Base-by-base conservation (phyloP, 1,284 basidiomycete species). In the Flammula alnicola region DNA sequence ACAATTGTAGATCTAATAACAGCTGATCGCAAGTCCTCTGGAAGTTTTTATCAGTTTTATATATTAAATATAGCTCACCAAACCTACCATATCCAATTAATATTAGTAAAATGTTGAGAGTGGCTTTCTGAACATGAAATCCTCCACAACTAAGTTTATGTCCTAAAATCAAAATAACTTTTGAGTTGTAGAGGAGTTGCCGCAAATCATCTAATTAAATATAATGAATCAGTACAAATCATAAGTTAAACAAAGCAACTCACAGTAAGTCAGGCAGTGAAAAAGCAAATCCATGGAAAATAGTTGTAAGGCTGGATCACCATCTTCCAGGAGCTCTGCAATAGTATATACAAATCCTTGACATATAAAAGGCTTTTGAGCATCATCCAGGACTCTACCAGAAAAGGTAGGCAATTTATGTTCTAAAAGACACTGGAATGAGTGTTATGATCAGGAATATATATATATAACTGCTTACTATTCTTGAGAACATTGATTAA, bases 401-500 rank as follows among this genome's bases (percentile, higher is more conserved):
- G 16, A 32, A 32, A 3, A 32, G 9, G n/a, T n/a, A 32, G 30
- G 12, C 8, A 32, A 4, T 32, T 32, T 32, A 41, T 41, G 12
- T 45, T 6, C 44, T 17, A 3, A 36, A 32, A 17, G 19, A 26
- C 14, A 22, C 22, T 25, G 6, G 9, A 19, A 22, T 27, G n/a
- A 32, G 2, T 32, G 14, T 10, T 10, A 20, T 32, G 16, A 6
- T 38, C n/a, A 14, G 12, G 22, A 44, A 4, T 22, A 26, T 12
- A 12, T n/a, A n/a, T 8, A 32, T 3, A 32, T 32, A 32, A 30
- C 16, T 27, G 37, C 30, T 40, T 23, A 51, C 49, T 42, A 31
- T 40, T 20, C 16, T 45, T 37, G 19, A 51, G 20, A 23, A 51
- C 26, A 42, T 51, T 51, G 9, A 46, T 37, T n/a, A 51, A 25